Percentiles rank a stretch among this genome's conserved stretches.
Conservation (phyloP, 1,284 basidiomycete species). For the Trichosporon ovoides region DNA sequence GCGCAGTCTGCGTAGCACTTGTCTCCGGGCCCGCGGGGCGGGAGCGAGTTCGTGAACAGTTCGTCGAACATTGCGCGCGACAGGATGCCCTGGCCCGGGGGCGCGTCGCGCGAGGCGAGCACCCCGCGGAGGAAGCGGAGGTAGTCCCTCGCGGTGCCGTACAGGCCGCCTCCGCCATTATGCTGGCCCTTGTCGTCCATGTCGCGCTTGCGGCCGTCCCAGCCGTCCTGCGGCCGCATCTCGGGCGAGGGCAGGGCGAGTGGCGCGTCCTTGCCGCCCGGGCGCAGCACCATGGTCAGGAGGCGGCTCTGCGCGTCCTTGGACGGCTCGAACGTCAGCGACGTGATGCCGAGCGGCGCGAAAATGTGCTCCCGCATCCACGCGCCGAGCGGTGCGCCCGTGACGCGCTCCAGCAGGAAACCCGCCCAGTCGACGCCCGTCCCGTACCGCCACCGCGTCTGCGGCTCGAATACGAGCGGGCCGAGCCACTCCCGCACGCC, state of each 20-base stretch:
- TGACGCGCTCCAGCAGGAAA: constrained; percentile 19
- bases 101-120: constrained; percentile 9
- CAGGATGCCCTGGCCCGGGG: constrained; percentile 19
- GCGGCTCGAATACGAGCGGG: constrained; percentile 25
- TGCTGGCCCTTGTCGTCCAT: neutral
- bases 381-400: constrained; percentile 10
- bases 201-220: neutral
- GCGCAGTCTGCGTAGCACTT: constrained; percentile 13
- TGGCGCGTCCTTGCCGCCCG: neutral
- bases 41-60: constrained; percentile 26
- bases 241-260: neutral
- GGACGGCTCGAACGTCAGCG: constrained; percentile 31
- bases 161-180: constrained; percentile 23
- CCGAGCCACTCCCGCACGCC: constrained; percentile 6
- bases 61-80: constrained; percentile 20
- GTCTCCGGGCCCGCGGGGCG: constrained; percentile 11
- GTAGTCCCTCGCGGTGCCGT: constrained; percentile 18
- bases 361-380: constrained; percentile 36
- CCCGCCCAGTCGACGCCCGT: constrained; percentile 19
- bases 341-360: constrained; percentile 30
- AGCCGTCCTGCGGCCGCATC: constrained; percentile 1
- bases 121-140: constrained; percentile 19
- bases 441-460: constrained; percentile 18
- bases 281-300: constrained; percentile 11
- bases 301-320: constrained; percentile 18